Base-by-base conservation (phyloP, 768 basidiomycete species). In the Kwoniella sp. region DNA sequence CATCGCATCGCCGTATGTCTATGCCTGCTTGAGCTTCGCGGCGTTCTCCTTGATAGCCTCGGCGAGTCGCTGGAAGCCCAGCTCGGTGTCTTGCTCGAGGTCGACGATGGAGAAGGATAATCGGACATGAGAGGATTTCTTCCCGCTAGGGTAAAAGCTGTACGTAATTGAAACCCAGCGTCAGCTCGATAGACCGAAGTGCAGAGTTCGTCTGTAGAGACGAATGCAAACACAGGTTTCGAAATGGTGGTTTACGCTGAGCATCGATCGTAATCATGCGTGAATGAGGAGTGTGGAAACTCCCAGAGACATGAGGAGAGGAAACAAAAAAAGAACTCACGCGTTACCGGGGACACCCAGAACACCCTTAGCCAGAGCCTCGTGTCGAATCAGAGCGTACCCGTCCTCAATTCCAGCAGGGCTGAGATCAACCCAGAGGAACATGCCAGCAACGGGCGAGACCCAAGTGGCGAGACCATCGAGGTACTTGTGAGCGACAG, bases 341-440 rank as follows among this genome's bases (percentile, higher is more conserved):
- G 74, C 67, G 51, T 70, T 71, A 17, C 93, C 93, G 0, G 93
- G 93, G 12, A 96, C 84, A 19, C 90, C 92, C n/a, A 96, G 85
- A 8, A 96, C 90, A 21, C 92, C 92, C 24, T 85, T 85, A 68
- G 87, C 86, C 59, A 90, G 84, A 10, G 92, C 92, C 58, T 86
- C 87, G 7, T 85, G 88, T 59, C 84, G 83, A 70, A 95, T 90
- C 54, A 94, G 70, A 15, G 82, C 81, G 71, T 85, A 86, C 4
- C 91, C 90, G 77, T 96, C 91, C 25, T 84, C 86, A 65, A 85
- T 73, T n/a, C 54, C 74, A 55, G 64, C 29, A 83, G 61, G 71
- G 73, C 49, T 67, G 22, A 71, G 59, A 58, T 72, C 77, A 49
- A 74, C 82, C 86, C 90, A 94, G 77, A 91, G 87, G 83, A 95